phyloP scores from a whole-genome alignment of 352 stramenopile species.

The Pythium brachiatum region DNA sequence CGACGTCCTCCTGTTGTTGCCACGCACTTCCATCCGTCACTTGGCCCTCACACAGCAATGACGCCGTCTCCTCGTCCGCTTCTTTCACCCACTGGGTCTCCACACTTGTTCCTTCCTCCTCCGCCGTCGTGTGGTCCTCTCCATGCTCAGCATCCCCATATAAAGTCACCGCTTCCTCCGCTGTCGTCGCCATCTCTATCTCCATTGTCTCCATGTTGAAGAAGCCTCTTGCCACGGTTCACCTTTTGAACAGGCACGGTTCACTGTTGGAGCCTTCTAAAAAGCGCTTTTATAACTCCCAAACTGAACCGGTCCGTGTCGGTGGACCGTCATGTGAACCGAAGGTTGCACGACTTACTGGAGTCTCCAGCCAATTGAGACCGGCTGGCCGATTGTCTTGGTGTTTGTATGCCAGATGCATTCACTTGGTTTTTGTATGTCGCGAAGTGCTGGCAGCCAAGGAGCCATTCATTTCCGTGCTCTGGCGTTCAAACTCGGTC shows the following conservation, averaged over 20 bases:
- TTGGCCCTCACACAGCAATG: conserved; percentile 27
- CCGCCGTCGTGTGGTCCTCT: not conserved
- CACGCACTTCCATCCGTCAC: conserved; percentile 26
- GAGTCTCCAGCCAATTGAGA: conserved; percentile 25
- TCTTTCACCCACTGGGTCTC: not conserved
- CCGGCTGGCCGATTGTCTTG: conserved; percentile 12
- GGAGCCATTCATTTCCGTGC: conserved; percentile 79
- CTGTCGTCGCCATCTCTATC: conserved; percentile 2
- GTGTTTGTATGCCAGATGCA: conserved; percentile 34
- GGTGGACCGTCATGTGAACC: conserved; percentile 6
- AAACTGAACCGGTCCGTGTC: conserved; percentile 7
- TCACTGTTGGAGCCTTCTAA: conserved; percentile 3
- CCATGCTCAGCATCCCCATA: not conserved
- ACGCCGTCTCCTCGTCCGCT: conserved; percentile 3
- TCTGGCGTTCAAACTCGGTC: conserved; percentile 26
- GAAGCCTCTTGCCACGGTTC: not conserved
- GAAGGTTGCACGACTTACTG: conserved; percentile 17
- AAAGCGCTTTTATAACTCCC: conserved; percentile 1
- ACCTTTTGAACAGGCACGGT: conserved; percentile 19
- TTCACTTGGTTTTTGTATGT: conserved; percentile 49
- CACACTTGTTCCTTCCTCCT: not conserved
- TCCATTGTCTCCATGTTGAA: conserved; percentile 9
- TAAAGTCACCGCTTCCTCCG: not conserved
- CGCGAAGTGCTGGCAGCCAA: conserved; percentile 43
- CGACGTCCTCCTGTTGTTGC: conserved; percentile 24